These are phyloP conservation scores for Tubosaeta sp. DNA, from an alignment of 768 basidiomycete genomes.

Conservation along the genomic window DNA sequence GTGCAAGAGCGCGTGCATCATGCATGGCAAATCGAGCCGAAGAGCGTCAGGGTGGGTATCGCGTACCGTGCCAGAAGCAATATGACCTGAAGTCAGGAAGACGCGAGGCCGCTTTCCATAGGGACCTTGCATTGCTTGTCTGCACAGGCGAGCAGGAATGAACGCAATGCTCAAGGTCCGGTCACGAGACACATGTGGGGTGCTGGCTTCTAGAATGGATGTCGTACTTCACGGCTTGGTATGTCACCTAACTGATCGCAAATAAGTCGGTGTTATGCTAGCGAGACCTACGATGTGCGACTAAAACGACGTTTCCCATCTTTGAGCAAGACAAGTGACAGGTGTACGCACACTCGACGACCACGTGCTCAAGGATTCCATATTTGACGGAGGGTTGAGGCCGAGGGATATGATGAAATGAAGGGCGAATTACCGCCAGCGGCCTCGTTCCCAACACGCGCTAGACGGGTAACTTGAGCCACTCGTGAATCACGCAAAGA, in stretches of 20 bases:
- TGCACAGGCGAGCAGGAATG: constrained; percentile 30
- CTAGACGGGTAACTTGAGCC: constrained; percentile 14
- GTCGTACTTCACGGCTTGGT: not conserved
- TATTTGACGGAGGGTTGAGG: constrained; percentile 18
- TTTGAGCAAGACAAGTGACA: constrained; percentile 8
- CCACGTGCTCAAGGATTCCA: constrained; percentile 16
- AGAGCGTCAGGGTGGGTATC: constrained; percentile 19
- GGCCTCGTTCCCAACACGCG: constrained; percentile 30
- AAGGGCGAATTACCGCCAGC: constrained; percentile 21
- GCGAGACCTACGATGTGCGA: not conserved
- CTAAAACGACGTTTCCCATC: too few species aligned
- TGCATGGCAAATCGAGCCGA: constrained; percentile 27
- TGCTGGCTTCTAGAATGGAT: constrained; percentile 15
- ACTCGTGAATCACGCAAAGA: constrained; percentile 8
- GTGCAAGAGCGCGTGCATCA: constrained; percentile 23
- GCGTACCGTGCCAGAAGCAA: constrained; percentile 16
- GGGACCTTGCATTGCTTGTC: constrained; percentile 22
- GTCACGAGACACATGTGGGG: constrained; percentile 12
- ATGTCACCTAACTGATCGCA: constrained; percentile 4
- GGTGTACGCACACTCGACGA: constrained; percentile 5
- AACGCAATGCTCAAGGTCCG: constrained; percentile 19
- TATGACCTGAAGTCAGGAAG: constrained; percentile 23
- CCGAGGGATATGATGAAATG: constrained; percentile 20
- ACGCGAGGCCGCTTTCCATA: constrained; percentile 31
- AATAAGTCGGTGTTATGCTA: constrained; percentile 1